Conservation (phyloP, 495 filamentous ascomycete species). For the Acidiella bohemica region DNA sequence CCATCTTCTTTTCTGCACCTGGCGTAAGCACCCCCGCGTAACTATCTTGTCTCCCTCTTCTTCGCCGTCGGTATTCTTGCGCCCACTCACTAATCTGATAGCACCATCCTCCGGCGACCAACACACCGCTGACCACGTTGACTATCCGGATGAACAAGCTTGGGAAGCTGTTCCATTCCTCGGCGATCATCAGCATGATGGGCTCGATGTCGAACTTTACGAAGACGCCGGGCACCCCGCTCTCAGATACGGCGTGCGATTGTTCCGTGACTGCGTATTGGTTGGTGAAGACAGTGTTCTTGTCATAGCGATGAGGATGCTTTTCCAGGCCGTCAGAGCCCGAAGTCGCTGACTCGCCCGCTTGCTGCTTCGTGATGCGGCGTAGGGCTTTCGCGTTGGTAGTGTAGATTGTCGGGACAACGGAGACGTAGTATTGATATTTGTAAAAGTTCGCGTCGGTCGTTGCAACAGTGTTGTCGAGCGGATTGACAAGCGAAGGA, state of each 20-base stretch:
- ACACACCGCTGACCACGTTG: slow-evolving; percentile 49
- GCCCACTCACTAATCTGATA: slow-evolving; percentile 50
- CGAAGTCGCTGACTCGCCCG: slow-evolving; percentile 19
- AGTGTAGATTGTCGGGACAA: slow-evolving; percentile 92
- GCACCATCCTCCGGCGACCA: slow-evolving; percentile 49
- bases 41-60: slow-evolving; percentile 11
- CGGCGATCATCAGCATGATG: slow-evolving; percentile 71
- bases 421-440: slow-evolving; percentile 95
- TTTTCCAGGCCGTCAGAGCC: slow-evolving; percentile 18
- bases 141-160: slow-evolving; percentile 61
- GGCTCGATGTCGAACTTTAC: slow-evolving; percentile 99
- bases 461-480: slow-evolving; percentile 74
- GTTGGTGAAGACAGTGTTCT: slow-evolving; percentile 70
- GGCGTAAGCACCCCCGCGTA: slow-evolving; percentile 14
- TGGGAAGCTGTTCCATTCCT: slow-evolving; percentile 62
- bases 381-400: slow-evolving; percentile 35
- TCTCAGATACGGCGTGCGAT: slow-evolving; percentile 51
- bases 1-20: slow-evolving; percentile 2
- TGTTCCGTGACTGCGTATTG: slow-evolving; percentile 96
- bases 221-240: slow-evolving; percentile 76
- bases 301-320: slow-evolving; percentile 16
- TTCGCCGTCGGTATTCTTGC: slow-evolving; percentile 27
- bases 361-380: slow-evolving; percentile 4
- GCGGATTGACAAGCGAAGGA: slow-evolving; percentile 82
- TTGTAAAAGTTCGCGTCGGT: slow-evolving; percentile 76